These are phyloP conservation scores for Calonectria pseudoturangicola DNA, from an alignment of 2,329 filamentous ascomycete genomes.

Conservation along the genomic window DNA sequence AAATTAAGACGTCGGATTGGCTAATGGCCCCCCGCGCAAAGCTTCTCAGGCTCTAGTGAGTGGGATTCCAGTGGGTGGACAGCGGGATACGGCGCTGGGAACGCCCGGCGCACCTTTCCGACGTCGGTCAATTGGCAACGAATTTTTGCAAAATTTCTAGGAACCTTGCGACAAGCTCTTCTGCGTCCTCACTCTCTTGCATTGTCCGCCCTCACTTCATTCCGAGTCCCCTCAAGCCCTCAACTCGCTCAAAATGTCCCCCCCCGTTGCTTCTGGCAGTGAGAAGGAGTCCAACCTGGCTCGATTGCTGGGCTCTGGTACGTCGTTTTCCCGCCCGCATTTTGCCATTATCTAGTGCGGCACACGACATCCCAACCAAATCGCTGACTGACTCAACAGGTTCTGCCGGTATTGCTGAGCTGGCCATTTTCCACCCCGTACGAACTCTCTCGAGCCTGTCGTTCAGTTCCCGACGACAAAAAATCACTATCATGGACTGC, in stretches of 20 bases:
- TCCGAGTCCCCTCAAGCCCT: slow-evolving; percentile 16
- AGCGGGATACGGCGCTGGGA: slow-evolving; percentile 16
- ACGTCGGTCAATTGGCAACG: slow-evolving; percentile 53
- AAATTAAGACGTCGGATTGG: slow-evolving; percentile 16
- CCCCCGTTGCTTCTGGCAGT: slow-evolving; percentile 66
- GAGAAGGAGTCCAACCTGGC: slow-evolving; percentile 93
- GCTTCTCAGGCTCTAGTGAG: slow-evolving; percentile 16
- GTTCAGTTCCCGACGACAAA: slow-evolving; percentile 32
- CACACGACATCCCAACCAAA: slow-evolving; percentile 27
- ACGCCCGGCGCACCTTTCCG: slow-evolving; percentile 45
- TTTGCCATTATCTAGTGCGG: slow-evolving; percentile 16
- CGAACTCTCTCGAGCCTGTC: slow-evolving; percentile 54
- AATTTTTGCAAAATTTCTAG: slow-evolving; percentile 54
- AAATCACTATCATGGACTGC: slow-evolving; percentile 32
- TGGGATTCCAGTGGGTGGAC: slow-evolving; percentile 29
- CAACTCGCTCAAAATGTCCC: slow-evolving; percentile 72
- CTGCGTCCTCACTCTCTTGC: slow-evolving; percentile 28
- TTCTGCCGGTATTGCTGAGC: slow-evolving; percentile 92
- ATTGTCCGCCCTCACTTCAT: slow-evolving; percentile 17
- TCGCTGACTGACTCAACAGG: slow-evolving; percentile 71
- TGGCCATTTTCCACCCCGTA: slow-evolving; percentile 94
- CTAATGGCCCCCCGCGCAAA: slow-evolving; percentile 15
- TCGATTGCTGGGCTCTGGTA: slow-evolving; percentile 93
- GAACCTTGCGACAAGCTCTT: slow-evolving; percentile 34
- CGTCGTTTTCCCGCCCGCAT: slow-evolving; percentile 41